Percentiles rank a stretch among this genome's conserved stretches.
These are phyloP conservation scores for Malus hybrid DNA, from an alignment of 331 rosid species.

Conservation along the genomic window DNA sequence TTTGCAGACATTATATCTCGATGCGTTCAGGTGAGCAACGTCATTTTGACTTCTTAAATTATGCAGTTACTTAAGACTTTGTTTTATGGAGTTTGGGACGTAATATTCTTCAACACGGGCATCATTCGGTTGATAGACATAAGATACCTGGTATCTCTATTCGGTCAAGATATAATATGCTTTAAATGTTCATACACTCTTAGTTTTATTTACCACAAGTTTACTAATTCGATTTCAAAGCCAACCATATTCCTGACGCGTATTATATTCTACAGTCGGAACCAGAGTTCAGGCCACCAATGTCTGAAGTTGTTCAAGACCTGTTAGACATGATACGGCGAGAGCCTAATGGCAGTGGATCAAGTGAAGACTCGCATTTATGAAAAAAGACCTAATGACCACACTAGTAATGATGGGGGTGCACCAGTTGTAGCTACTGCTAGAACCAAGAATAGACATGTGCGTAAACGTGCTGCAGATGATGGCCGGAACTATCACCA, in stretches of 20 bases:
- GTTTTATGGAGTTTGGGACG: background rate
- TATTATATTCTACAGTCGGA: slow-evolving; percentile 49
- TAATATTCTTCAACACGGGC: background rate
- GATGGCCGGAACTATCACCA: slow-evolving; percentile 21
- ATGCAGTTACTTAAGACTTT: background rate
- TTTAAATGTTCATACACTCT: background rate
- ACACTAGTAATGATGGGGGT: slow-evolving; percentile 8
- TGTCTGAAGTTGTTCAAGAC: slow-evolving; percentile 84
- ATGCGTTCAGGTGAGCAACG: slow-evolving; percentile 69
- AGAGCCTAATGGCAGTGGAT: slow-evolving; percentile 54
- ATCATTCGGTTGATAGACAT: background rate
- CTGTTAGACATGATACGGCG: slow-evolving; percentile 62
- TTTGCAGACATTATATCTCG: slow-evolving; percentile 77
- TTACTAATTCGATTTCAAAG: too few relatives aligned
- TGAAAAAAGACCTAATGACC: slow-evolving; percentile 13
- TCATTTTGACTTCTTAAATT: background rate
- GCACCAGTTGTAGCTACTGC: slow-evolving; percentile 17
- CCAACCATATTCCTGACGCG: background rate
- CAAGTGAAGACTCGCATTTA: slow-evolving; percentile 35
- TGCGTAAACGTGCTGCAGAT: slow-evolving; percentile 12
- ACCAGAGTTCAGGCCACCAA: slow-evolving; percentile 86
- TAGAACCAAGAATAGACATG: slow-evolving; percentile 6
- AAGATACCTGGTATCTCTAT: background rate
- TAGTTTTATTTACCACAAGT: background rate
- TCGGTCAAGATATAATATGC: background rate